phyloP scores from a whole-genome alignment of 306 rosid genomes.

The Pachyrhizus erosus region DNA sequence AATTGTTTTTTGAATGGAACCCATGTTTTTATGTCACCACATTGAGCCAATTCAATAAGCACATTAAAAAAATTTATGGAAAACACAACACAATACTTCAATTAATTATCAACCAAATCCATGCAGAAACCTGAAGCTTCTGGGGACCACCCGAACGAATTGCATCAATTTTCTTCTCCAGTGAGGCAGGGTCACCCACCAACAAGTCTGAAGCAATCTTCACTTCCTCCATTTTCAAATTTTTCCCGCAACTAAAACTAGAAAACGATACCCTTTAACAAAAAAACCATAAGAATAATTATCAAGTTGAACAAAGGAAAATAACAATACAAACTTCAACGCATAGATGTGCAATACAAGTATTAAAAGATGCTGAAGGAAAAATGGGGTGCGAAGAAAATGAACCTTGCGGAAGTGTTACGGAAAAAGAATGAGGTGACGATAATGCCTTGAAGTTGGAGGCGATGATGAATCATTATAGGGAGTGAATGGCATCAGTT shows the following conservation, averaged over 20 bases:
- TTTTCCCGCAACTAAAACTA: slow-evolving; percentile 39
- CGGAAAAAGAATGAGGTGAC: slow-evolving; percentile 25
- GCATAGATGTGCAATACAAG: background rate
- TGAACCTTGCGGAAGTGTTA: slow-evolving; percentile 46
- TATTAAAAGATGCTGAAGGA: background rate
- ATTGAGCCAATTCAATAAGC: background rate
- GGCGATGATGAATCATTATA: slow-evolving; percentile 47
- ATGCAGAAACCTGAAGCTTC: slow-evolving; percentile 66
- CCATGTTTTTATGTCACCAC: slow-evolving; percentile 1
- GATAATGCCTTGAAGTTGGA: slow-evolving; percentile 46
- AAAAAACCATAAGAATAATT: background rate
- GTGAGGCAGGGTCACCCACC: slow-evolving; percentile 49
- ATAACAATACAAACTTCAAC: background rate
- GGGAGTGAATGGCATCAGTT: background rate
- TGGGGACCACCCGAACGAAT: slow-evolving; percentile 64
- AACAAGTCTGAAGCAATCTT: slow-evolving; percentile 40
- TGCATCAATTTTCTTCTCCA: slow-evolving; percentile 58
- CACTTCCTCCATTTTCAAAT: slow-evolving; percentile 52
- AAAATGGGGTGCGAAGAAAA: background rate
- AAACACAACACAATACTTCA: background rate
- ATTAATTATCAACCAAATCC: background rate
- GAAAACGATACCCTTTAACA: slow-evolving; percentile 46
- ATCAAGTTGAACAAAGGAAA: background rate
- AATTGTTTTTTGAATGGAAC: background rate
- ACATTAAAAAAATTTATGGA: background rate